Percentiles rank a stretch among this genome's conserved stretches.
These are phyloP conservation scores for Aspergillus sp. DNA, from an alignment of 2,329 filamentous ascomycete genomes.

Conservation along the genomic window DNA sequence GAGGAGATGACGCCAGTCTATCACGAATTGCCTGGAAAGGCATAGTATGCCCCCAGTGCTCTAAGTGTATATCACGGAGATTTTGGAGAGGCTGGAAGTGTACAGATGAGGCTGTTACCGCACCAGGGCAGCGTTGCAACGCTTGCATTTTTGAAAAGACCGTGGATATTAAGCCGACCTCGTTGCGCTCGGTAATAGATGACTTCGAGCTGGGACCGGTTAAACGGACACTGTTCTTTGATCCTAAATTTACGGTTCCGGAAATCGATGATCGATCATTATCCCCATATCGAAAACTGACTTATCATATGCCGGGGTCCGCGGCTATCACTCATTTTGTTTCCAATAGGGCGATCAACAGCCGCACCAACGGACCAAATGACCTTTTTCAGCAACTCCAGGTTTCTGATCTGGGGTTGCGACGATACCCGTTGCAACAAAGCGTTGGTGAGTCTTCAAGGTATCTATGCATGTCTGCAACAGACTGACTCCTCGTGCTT, in stretches of 20 bases:
- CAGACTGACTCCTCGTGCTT: background rate
- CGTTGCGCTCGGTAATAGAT: slow-evolving; percentile 26
- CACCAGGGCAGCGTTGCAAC: slow-evolving; percentile 25
- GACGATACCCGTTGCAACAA: slow-evolving; percentile 31
- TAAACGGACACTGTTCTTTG: slow-evolving; percentile 18
- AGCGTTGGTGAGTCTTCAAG: slow-evolving; percentile 23
- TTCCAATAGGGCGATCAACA: slow-evolving; percentile 47
- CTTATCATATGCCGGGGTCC: slow-evolving; percentile 22
- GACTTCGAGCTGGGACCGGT: slow-evolving; percentile 22
- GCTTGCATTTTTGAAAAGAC: slow-evolving; percentile 43
- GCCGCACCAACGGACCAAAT: slow-evolving; percentile 49
- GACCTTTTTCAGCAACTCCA: slow-evolving; percentile 51
- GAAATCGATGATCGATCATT: slow-evolving; percentile 22
- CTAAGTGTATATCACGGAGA: slow-evolving; percentile 52
- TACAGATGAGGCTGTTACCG: slow-evolving; percentile 9
- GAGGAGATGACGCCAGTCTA: slow-evolving; percentile 37
- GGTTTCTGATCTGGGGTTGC: slow-evolving; percentile 38
- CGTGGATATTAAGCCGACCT: slow-evolving; percentile 15
- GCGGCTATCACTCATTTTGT: slow-evolving; percentile 51
- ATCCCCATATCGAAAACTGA: slow-evolving; percentile 25
- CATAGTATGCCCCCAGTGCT: slow-evolving; percentile 58
- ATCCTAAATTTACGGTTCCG: slow-evolving; percentile 19
- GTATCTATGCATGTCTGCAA: background rate
- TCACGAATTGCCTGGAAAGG: slow-evolving; percentile 51
- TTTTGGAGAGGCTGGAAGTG: slow-evolving; percentile 59